phyloP scores from a whole-genome alignment of 2,329 filamentous ascomycete species.

The Xylaria sp. region DNA sequence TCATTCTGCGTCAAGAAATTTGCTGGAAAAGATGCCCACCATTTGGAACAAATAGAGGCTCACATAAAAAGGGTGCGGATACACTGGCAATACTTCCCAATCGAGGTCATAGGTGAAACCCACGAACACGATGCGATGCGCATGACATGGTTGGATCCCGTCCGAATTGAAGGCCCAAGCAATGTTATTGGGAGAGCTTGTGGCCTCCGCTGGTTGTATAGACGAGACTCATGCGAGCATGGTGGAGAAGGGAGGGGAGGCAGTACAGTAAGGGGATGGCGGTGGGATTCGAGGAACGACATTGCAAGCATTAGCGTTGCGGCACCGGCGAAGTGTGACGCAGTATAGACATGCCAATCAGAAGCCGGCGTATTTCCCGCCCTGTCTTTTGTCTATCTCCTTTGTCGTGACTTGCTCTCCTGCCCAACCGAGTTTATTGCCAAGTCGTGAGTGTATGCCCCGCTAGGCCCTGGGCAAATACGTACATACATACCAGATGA shows the following conservation, averaged over 20 bases:
- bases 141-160: neutral
- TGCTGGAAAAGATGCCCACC: conserved; percentile 29
- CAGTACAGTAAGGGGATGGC: neutral
- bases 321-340: neutral
- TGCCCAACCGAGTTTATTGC: neutral
- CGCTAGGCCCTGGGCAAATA: too few relatives aligned
- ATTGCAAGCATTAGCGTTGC: neutral
- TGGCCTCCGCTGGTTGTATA: neutral
- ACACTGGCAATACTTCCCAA: neutral
- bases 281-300: neutral
- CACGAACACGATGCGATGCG: neutral
- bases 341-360: neutral
- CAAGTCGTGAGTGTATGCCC: too few relatives aligned
- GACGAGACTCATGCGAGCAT: neutral
- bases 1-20: conserved; percentile 29
- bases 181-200: neutral
- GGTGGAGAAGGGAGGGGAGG: neutral
- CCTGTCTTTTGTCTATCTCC: neutral
- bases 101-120: conserved; percentile 1
- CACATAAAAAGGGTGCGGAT: conserved; percentile 8
- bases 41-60: conserved; percentile 25
- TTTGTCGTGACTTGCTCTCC: neutral
- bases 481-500: neutral
- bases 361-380: neutral
- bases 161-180: neutral